phyloP scores from a whole-genome alignment of 2,329 filamentous ascomycete genomes.

The Aspergillus fijiensis region DNA sequence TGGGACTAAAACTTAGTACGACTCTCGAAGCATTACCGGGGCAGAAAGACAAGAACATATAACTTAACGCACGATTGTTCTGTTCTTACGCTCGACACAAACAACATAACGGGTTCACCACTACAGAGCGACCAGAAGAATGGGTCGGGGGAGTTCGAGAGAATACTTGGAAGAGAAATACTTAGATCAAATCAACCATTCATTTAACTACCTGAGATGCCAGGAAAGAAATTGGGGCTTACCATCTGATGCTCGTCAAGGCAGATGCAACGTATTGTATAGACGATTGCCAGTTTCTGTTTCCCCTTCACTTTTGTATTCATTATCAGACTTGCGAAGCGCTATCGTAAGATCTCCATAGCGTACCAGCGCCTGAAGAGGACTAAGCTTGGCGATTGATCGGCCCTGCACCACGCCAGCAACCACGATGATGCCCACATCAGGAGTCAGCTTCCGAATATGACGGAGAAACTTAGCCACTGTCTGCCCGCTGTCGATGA shows the following conservation, averaged over 20 bases:
- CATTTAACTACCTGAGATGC: too few relatives aligned
- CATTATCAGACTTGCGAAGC: constrained; percentile 57
- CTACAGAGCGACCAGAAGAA: too few relatives aligned
- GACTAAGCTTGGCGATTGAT: constrained; percentile 24
- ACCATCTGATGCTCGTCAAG: not conserved
- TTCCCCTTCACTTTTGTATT: constrained; percentile 52
- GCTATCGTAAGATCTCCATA: constrained; percentile 42
- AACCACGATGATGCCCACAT: constrained; percentile 54
- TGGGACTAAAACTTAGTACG: too few relatives aligned
- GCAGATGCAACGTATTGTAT: constrained; percentile 57
- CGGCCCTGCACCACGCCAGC: constrained; percentile 55
- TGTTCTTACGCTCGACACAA: too few relatives aligned
- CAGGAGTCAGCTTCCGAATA: constrained; percentile 43
- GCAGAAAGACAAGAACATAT: too few relatives aligned
- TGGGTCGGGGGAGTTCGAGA: too few relatives aligned
- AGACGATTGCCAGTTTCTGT: constrained; percentile 62
- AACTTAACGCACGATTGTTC: too few relatives aligned
- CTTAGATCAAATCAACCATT: too few relatives aligned
- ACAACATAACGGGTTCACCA: too few relatives aligned
- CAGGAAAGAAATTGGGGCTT: too few relatives aligned
- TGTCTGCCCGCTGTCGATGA: constrained; percentile 59
- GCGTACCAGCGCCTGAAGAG: constrained; percentile 10
- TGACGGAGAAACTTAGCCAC: constrained; percentile 50
- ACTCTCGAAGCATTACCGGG: too few relatives aligned
- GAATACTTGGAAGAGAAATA: too few relatives aligned